Evolutionary conservation across 805 yeast species (phyloP).

Genomic region (Yarrowia sp.): DNA sequence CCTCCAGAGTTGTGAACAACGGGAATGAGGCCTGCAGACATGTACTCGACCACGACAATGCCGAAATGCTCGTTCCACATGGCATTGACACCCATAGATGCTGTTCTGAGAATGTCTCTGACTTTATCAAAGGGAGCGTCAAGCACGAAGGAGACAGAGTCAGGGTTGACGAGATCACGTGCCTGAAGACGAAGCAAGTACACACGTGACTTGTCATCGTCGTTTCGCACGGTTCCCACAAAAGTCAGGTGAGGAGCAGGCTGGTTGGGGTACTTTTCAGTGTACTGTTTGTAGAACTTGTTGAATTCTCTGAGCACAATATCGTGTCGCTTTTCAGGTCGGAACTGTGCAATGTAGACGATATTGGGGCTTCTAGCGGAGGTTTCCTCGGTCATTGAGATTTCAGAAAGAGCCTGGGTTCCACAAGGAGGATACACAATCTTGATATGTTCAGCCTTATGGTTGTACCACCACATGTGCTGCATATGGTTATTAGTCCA

Average conservation of each 20-base stretch:
- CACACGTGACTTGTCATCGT: slow-evolving; percentile 62
- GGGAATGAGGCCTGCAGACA: slow-evolving; percentile 83
- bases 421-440: slow-evolving; percentile 90
- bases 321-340: slow-evolving; percentile 90
- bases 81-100: slow-evolving; percentile 81
- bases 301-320: slow-evolving; percentile 65
- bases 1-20: slow-evolving; percentile 95
- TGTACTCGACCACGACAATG: slow-evolving; percentile 91
- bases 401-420: slow-evolving; percentile 50
- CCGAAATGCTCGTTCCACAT: slow-evolving; percentile 99
- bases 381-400: slow-evolving; percentile 32
- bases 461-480: slow-evolving; percentile 57
- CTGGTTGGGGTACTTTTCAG: slow-evolving; percentile 31
- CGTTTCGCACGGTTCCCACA: slow-evolving; percentile 80
- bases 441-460: slow-evolving; percentile 40
- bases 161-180: slow-evolving; percentile 43
- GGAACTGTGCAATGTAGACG: slow-evolving; percentile 81
- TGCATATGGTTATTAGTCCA: slow-evolving; percentile 85
- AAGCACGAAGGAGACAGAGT: slow-evolving; percentile 53
- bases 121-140: slow-evolving; percentile 74
- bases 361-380: slow-evolving; percentile 37
- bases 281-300: slow-evolving; percentile 45
- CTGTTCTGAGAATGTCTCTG: slow-evolving; percentile 49
- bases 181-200: slow-evolving; percentile 48
- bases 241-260: slow-evolving; percentile 59